Percentiles rank a stretch among this genome's conserved stretches.
These are phyloP conservation scores for Debaryomyces tyrocola DNA, from an alignment of 805 yeast species.

Conservation along the genomic window DNA sequence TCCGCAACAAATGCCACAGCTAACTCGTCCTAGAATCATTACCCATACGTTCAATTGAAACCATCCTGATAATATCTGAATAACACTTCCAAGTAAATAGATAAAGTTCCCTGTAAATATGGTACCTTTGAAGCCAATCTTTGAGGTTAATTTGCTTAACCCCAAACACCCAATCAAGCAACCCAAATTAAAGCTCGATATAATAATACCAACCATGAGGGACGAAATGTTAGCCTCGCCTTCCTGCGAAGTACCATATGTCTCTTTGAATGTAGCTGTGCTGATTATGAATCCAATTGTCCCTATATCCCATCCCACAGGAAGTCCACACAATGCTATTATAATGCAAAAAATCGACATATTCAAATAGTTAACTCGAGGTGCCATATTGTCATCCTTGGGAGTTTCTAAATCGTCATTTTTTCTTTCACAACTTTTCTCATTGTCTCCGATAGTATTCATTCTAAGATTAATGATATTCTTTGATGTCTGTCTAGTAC, in stretches of 20 bases:
- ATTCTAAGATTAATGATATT: no score
- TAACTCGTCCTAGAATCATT: conserved; percentile 17
- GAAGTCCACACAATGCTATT: conserved; percentile 17
- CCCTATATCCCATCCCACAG: conserved; percentile 29
- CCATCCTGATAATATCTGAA: conserved; percentile 10
- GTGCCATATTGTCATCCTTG: neutral
- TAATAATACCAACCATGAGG: conserved; percentile 16
- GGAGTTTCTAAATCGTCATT: neutral
- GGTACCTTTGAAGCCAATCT: conserved; percentile 13
- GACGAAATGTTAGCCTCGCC: conserved; percentile 2
- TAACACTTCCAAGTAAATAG: conserved; percentile 17
- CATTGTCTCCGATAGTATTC: no score
- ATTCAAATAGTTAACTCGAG: neutral
- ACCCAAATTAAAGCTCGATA: conserved; percentile 26
- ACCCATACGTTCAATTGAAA: conserved; percentile 7
- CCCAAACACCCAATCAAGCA: conserved; percentile 19
- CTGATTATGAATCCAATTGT: conserved; percentile 16
- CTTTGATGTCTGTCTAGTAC: no score
- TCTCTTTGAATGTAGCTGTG: neutral
- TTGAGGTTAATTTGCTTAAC: conserved; percentile 5
- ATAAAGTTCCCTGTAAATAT: conserved; percentile 11
- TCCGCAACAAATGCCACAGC: conserved; percentile 26
- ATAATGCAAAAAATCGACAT: conserved; percentile 8
- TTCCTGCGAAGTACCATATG: neutral
- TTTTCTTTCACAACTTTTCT: neutral